Evolutionary conservation across 2,329 filamentous ascomycete genomes (phyloP).

Genomic region (Madurella fahalii): DNA sequence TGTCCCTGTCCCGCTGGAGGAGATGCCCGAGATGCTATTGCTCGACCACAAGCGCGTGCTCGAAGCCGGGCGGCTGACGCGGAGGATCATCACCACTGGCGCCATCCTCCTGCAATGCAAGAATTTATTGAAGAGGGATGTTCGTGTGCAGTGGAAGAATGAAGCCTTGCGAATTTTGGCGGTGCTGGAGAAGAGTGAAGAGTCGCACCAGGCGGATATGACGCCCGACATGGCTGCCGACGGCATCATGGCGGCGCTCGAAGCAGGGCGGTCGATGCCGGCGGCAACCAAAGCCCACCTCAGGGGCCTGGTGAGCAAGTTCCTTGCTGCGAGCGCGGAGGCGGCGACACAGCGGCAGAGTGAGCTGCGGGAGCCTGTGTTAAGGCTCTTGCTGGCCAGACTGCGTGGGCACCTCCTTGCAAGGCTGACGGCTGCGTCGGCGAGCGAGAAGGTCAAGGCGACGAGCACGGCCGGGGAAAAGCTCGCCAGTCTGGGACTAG

Average conservation of each 20-base stretch:
- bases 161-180: constrained; percentile 68
- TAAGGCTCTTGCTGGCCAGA: constrained; percentile 65
- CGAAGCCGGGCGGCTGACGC: constrained; percentile 51
- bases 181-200: constrained; percentile 55
- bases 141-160: constrained; percentile 70
- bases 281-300: constrained; percentile 57
- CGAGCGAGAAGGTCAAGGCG: constrained; percentile 66
- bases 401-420: constrained; percentile 63
- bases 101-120: constrained; percentile 76
- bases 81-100: constrained; percentile 67
- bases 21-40: constrained; percentile 68
- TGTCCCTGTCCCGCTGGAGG: constrained; percentile 47
- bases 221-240: constrained; percentile 51
- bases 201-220: constrained; percentile 34
- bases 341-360: constrained; percentile 35
- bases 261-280: constrained; percentile 61
- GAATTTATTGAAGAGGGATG: constrained; percentile 77
- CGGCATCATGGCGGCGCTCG: constrained; percentile 59
- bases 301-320: constrained; percentile 53
- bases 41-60: constrained; percentile 64
- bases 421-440: constrained; percentile 61
- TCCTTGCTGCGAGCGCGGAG: constrained; percentile 48
- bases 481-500: constrained; percentile 64
- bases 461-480: constrained; percentile 66
- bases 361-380: constrained; percentile 51